Base-by-base conservation (phyloP, 202 grass and related monocot genomes). In the Zoysia matrella region DNA sequence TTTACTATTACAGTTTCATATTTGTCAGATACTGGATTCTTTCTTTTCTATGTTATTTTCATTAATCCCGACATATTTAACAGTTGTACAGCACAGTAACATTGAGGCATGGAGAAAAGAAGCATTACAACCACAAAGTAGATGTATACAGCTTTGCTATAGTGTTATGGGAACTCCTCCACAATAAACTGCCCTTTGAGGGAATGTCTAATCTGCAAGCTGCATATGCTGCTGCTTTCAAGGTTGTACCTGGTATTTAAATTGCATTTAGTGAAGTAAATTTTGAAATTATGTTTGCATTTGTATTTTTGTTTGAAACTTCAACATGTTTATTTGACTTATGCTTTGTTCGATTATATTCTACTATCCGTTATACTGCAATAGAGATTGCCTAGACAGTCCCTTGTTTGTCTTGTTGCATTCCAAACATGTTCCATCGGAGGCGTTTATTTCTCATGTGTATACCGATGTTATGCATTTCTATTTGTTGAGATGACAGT, bases 181-280 rank as follows among this genome's bases (percentile, higher is more conserved):
- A 99, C 69, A 99, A 99, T 76, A 87, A 69, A 16, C 89, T 99
- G 30, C 96, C 96, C 47, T 99, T 99, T 30, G 93, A 99, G 89
- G 96, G 96, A 65, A 99, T 99, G 96, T 99, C 96, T 52, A 99
- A 99, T 61, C 86, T 99, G 58, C 96, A 99, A 96, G 96, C 96
- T 73, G 93, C 96, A 0, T 99, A 99, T 60, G 96, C 96, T 85
- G 96, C 96, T 78, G 96, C 96, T 74, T 96, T 99, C 87, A 99
- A 99, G 89, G 96, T 95, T 90, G 90, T 18, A 58, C 61, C 55
- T 43, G 41, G 55, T 65, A 42, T 62, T 69, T 4, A 50, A 61
- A 46, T 68, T 10, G 7, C 2, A n/a, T 68, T 45, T 30, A 47
- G 54, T 66, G 2, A 1, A 43, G 7, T 3, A 43, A 44, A 12